These are phyloP conservation scores for Aspergillus ellipticus DNA, from an alignment of 495 filamentous ascomycete genomes.

Conservation along the genomic window DNA sequence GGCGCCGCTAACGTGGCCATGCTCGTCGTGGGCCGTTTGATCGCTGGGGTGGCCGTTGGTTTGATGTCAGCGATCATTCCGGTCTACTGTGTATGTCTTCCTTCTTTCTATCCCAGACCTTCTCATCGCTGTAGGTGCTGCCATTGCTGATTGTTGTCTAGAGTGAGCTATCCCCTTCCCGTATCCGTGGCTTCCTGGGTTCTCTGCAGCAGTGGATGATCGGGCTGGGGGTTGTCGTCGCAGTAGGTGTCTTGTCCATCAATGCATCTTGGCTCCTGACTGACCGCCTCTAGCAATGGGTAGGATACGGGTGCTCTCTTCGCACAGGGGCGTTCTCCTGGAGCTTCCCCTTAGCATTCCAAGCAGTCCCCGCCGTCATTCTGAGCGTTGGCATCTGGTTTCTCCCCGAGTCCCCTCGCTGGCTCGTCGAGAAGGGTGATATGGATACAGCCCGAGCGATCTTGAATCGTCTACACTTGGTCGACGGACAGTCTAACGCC, in stretches of 20 bases:
- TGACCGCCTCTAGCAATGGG: conserved; percentile 35
- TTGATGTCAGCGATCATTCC: conserved; percentile 50
- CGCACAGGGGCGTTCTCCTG: conserved; percentile 47
- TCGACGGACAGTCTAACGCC: neutral
- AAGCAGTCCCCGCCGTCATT: conserved; percentile 47
- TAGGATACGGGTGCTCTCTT: conserved; percentile 50
- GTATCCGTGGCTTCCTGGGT: conserved; percentile 22
- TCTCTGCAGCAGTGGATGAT: conserved; percentile 45
- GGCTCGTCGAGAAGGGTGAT: conserved; percentile 49
- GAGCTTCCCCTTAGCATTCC: conserved; percentile 55
- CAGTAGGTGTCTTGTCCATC: conserved; percentile 27
- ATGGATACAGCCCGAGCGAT: conserved; percentile 5
- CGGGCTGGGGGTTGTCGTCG: conserved; percentile 45
- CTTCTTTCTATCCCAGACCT: neutral
- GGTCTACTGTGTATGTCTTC: conserved; percentile 38
- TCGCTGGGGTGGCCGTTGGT: conserved; percentile 49
- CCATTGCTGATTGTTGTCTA: conserved; percentile 23
- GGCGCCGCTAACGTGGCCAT: conserved; percentile 48
- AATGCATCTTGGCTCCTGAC: conserved; percentile 12
- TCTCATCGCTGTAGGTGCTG: neutral
- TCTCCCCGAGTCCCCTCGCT: conserved; percentile 54
- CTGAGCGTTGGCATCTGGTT: conserved; percentile 48
- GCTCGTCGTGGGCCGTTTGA: conserved; percentile 50
- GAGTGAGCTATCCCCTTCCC: conserved; percentile 32
- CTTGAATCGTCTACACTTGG: conserved; percentile 8